Evolutionary conservation across 2,329 filamentous ascomycete species (phyloP), one percentile per base, ranked within the genome.

Genomic region (Fonsecaea multimorphosa): DNA sequence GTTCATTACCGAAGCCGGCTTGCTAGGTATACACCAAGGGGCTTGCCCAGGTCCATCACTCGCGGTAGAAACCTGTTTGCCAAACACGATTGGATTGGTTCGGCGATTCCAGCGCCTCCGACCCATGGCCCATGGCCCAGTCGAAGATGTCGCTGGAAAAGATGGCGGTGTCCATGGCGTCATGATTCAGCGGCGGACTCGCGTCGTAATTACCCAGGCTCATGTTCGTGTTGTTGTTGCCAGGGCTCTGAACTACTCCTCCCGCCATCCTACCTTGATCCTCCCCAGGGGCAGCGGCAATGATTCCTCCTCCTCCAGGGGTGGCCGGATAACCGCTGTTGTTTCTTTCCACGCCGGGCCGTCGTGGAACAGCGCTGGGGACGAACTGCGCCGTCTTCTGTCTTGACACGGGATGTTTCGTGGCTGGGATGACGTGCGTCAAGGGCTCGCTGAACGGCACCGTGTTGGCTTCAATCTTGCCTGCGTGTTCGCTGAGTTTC

Each of bases 301-400:
- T 16, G 32, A 14, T 6, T 14, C 16, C 32, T 56, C 31, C 29
- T 31, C 29, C 29, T 31, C 8, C 29, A 31, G 8, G 29, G 29
- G 29, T 31, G 29, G 29, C 12, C n/a, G 22, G 24, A 22, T 6
- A 2, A n/a, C 27, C 51, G 1, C 32, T 2, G 7, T 27, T 14
- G 36, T 3, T 36, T 22, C n/a, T 56, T 34, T 31, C 29, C 8
- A 31, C 53, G 3, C 14, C 19, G 53, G 31, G 11, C 53, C 53
- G 31, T 24, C 53, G 29, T 1, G 53, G 53, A 9, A 38, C 24
- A 3, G 38, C 24, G 53, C 53, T 38, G 32, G 53, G 53, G 11
- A 56, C 53, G 53, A 56, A 38, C 32, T 56, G 53, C n/a, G 53
- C 32, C 19, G 53, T 56, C 32, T 56, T 56, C 53, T 36, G 53